These are phyloP conservation scores for Thuja plicata DNA, from an alignment of 83 land plant genomes.

Conservation along the genomic window DNA sequence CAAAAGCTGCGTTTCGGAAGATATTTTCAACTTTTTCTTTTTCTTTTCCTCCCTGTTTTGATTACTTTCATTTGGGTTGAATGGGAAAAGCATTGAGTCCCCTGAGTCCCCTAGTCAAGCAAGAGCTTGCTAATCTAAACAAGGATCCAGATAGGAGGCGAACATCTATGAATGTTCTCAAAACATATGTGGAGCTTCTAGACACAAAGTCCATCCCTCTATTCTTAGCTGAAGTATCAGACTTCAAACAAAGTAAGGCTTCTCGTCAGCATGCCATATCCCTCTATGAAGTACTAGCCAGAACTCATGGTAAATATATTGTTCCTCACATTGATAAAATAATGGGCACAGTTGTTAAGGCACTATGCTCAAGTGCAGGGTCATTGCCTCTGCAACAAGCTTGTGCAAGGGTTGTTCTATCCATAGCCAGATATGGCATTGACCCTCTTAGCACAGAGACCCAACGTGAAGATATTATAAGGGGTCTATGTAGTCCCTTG, in stretches of 20 bases:
- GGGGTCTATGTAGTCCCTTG: slow-evolving; percentile 74
- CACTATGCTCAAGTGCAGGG: slow-evolving; percentile 64
- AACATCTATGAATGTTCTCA: slow-evolving; percentile 71
- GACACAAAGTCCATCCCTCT: slow-evolving; percentile 60
- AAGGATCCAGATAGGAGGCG: slow-evolving; percentile 66
- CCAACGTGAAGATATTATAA: slow-evolving; percentile 55
- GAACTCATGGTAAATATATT: slow-evolving; percentile 79
- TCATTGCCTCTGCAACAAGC: slow-evolving; percentile 83
- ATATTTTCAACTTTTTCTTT: background rate
- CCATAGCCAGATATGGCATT: slow-evolving; percentile 86
- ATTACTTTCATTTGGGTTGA: background rate
- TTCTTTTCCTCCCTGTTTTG: background rate
- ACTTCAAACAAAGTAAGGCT: slow-evolving; percentile 42
- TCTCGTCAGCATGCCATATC: slow-evolving; percentile 70
- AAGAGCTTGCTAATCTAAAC: slow-evolving; percentile 76
- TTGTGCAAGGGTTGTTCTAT: slow-evolving; percentile 75
- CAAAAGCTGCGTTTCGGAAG: background rate
- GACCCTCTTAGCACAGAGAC: slow-evolving; percentile 54
- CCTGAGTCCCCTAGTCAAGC: slow-evolving; percentile 47
- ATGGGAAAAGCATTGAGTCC: slow-evolving; percentile 63
- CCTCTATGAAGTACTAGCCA: slow-evolving; percentile 82
- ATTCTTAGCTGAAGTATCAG: slow-evolving; percentile 73
- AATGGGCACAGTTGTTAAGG: slow-evolving; percentile 60
- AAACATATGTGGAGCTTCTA: slow-evolving; percentile 56
- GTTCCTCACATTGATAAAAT: slow-evolving; percentile 74